phyloP scores from a whole-genome alignment of 2,329 filamentous ascomycete species.

The Aspergillus sclerotialis region DNA sequence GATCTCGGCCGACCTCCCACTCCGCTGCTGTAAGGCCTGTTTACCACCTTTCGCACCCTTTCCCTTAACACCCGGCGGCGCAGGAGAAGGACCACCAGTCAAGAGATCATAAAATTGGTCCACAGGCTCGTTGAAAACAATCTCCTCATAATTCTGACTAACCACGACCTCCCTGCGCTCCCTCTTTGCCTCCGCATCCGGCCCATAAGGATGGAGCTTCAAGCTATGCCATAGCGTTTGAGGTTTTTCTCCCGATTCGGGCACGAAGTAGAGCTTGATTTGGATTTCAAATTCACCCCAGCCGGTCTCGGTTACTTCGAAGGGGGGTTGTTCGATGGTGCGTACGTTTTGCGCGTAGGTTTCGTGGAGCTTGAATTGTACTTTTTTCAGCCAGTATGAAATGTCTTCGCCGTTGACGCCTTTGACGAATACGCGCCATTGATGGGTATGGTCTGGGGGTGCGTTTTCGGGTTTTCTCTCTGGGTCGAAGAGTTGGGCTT shows the following conservation, averaged over 20 bases:
- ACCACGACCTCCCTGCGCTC: constrained; percentile 58
- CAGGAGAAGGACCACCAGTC: constrained; percentile 57
- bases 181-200: constrained; percentile 66
- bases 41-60: constrained; percentile 52
- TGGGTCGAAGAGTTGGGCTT: constrained; percentile 72
- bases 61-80: constrained; percentile 43
- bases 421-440: constrained; percentile 91
- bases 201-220: constrained; percentile 82
- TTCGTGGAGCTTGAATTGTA: constrained; percentile 97
- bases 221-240: constrained; percentile 93
- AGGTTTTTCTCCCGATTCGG: constrained; percentile 83
- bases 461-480: constrained; percentile 66
- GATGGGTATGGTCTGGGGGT: constrained; percentile 89
- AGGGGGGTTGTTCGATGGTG: constrained; percentile 74
- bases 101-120: constrained; percentile 85
- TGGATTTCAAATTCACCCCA: constrained; percentile 98
- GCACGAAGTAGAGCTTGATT: constrained; percentile 87
- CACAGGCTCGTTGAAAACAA: constrained; percentile 95
- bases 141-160: constrained; percentile 82
- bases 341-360: constrained; percentile 88
- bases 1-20: constrained; percentile 67
- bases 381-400: constrained; percentile 91
- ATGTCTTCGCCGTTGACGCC: constrained; percentile 85
- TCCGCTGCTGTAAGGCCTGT: constrained; percentile 39
- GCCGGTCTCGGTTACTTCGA: constrained; percentile 83